A percentile compares a stretch with the other conserved stretches of the same genome.
Conservation (phyloP, 2,329 filamentous ascomycete species). For the Hymenoscyphus scutula region DNA sequence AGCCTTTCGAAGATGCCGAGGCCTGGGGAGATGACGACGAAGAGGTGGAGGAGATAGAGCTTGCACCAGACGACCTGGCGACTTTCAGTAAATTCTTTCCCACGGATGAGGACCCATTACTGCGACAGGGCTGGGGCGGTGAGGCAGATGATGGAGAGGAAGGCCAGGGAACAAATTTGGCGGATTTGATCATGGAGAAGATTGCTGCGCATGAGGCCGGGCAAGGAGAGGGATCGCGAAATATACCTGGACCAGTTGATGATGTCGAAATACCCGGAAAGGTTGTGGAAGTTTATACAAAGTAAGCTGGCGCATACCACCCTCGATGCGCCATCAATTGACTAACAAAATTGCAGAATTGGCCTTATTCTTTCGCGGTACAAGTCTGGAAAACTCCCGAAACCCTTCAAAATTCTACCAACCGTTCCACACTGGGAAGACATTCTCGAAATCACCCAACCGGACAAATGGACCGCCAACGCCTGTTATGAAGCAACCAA, state of each 20-base stretch:
- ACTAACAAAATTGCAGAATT: slow-evolving; percentile 51
- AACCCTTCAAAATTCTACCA: slow-evolving; percentile 95
- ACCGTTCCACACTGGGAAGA: slow-evolving; percentile 91
- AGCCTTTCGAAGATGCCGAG: slow-evolving; percentile 55
- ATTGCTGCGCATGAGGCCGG: slow-evolving; percentile 87
- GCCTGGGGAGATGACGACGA: slow-evolving; percentile 81
- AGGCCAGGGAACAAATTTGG: slow-evolving; percentile 70
- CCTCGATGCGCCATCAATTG: background rate
- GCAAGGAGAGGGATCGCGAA: slow-evolving; percentile 41
- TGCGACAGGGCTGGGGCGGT: slow-evolving; percentile 35
- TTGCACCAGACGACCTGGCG: slow-evolving; percentile 85
- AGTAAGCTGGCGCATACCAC: slow-evolving; percentile 48
- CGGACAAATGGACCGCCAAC: slow-evolving; percentile 73
- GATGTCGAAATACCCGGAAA: slow-evolving; percentile 85
- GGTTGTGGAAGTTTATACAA: slow-evolving; percentile 90
- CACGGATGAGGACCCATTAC: slow-evolving; percentile 51
- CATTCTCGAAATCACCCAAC: slow-evolving; percentile 79
- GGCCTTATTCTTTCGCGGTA: slow-evolving; percentile 87
- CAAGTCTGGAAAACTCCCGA: slow-evolving; percentile 93
- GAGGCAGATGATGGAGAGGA: slow-evolving; percentile 42
- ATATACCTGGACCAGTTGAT: slow-evolving; percentile 49
- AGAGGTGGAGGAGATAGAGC: slow-evolving; percentile 68
- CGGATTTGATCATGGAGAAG: slow-evolving; percentile 89
- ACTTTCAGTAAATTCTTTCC: slow-evolving; percentile 90
- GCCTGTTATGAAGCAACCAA: slow-evolving; percentile 85